These are phyloP conservation scores for Hanseniaspora vineae DNA, from an alignment of 805 yeast genomes.

Conservation along the genomic window DNA sequence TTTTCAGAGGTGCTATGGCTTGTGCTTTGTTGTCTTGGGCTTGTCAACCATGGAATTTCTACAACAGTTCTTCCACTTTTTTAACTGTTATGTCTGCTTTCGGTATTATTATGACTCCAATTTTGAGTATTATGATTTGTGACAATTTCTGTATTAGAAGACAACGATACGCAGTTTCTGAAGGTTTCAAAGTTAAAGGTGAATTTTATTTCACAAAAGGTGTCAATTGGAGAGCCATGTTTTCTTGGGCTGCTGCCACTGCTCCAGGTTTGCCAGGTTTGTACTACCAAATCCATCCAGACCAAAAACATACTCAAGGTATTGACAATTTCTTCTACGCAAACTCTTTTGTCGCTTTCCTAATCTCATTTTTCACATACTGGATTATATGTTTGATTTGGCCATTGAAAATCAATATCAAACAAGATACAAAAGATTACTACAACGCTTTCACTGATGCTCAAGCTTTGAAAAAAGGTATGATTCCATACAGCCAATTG, in stretches of 20 bases:
- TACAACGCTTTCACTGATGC: slow-evolving; percentile 27
- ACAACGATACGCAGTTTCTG: slow-evolving; percentile 23
- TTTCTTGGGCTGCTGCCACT: slow-evolving; percentile 24
- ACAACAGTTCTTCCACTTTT: slow-evolving; percentile 25
- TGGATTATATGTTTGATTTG: slow-evolving; percentile 23
- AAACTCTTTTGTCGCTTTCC: slow-evolving; percentile 30
- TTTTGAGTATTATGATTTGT: slow-evolving; percentile 27
- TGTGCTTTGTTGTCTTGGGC: slow-evolving; percentile 26
- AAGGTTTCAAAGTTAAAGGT: slow-evolving; percentile 16
- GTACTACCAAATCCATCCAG: slow-evolving; percentile 24
- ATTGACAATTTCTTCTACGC: slow-evolving; percentile 31
- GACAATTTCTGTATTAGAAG: slow-evolving; percentile 29
- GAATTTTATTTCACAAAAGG: slow-evolving; percentile 29
- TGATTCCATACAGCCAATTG: slow-evolving; percentile 23
- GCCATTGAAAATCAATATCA: slow-evolving; percentile 25
- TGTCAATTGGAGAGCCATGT: slow-evolving; percentile 26
- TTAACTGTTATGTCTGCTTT: slow-evolving; percentile 28
- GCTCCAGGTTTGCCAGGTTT: slow-evolving; percentile 40
- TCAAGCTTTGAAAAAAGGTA: slow-evolving; percentile 21
- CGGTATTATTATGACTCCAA: slow-evolving; percentile 27
- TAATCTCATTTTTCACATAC: slow-evolving; percentile 27
- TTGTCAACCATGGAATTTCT: slow-evolving; percentile 28
- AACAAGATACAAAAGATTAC: slow-evolving; percentile 28
- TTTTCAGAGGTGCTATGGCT: slow-evolving; percentile 28
- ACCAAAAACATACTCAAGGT: slow-evolving; percentile 20